phyloP scores from a whole-genome alignment of 1,284 basidiomycete species.

The Athelia sp. region DNA sequence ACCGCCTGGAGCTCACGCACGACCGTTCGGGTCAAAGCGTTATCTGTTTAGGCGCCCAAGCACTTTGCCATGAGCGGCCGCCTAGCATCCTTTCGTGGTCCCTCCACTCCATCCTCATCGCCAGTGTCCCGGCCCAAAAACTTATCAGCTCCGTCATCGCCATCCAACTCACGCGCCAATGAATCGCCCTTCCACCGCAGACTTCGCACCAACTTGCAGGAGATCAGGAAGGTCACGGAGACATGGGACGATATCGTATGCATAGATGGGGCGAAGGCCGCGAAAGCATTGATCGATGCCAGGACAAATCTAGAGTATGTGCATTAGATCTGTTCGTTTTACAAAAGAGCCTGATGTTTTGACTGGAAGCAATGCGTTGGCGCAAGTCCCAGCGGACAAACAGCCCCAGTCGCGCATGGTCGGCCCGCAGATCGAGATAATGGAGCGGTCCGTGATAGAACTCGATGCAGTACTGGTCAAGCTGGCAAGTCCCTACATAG shows the following conservation, averaged over 20 bases:
- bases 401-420: constrained; percentile 55
- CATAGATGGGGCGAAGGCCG: constrained; percentile 67
- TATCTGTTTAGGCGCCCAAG: too few species aligned
- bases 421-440: constrained; percentile 55
- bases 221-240: constrained; percentile 51
- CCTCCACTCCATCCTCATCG: constrained; percentile 65
- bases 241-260: constrained; percentile 77
- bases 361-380: constrained; percentile 53
- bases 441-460: constrained; percentile 59
- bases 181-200: constrained; percentile 75
- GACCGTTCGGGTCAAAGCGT: too few species aligned
- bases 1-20: too few species aligned
- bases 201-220: constrained; percentile 55
- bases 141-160: constrained; percentile 5
- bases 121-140: constrained; percentile 45
- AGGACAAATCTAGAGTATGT: constrained; percentile 76
- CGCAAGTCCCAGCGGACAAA: constrained; percentile 41
- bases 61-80: constrained; percentile 22
- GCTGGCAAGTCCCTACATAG: constrained; percentile 41
- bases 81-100: constrained; percentile 70
- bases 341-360: constrained; percentile 2
- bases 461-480: constrained; percentile 57
- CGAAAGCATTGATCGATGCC: constrained; percentile 58
- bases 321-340: not conserved
- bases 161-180: constrained; percentile 38